Base-by-base conservation (phyloP, 768 basidiomycete genomes). In the Mycena polygramma region DNA sequence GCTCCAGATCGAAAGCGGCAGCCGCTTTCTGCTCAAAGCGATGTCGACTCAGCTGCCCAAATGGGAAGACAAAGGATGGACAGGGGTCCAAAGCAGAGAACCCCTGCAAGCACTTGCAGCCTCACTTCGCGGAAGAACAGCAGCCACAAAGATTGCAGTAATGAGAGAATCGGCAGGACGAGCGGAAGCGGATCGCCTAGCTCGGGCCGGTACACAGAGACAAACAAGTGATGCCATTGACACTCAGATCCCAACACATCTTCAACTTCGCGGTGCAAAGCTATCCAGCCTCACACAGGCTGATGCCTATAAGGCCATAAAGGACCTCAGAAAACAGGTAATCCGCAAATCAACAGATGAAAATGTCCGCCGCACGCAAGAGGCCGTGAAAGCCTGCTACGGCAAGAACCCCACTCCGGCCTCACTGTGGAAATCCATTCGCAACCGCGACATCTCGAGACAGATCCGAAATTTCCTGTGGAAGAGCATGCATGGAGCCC, bases 21-120 rank as follows among this genome's bases (percentile, higher is more conserved):
- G 22, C 7, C 17, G 41, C 3, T n/a, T 13, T 5, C 19, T 58
- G 14, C 14, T 49, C 13, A n/a, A 49, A 9, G 45, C 45, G 24
- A 20, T 58, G 30, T 30, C 15, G 41, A 10, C 41, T 10, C 39
- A 59, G 24, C 26, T 60, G 9, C 11, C 43, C 8, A 35, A 46
- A 14, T 60, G 59, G 43, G 59, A 60, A 20, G 30, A 60, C 30
- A n/a, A n/a, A 11, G 59, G 59, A 17, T 60, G 59, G 59, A 17
- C 41, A 10, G 37, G 37, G 39, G 55, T 57, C 14, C 8, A 11
- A 11, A 24, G 22, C 9, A 4, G 48, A 22, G 48, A 49, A 17
- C 8, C 14, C 15, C 8, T 49, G 9, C 48, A 24, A 2, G n/a
- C n/a, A 9, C 48, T 49, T 15, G 8, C 22, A 49, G 11, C 48